These are phyloP conservation scores for Colletotrichum sidae DNA, from an alignment of 2,329 filamentous ascomycete genomes.

Conservation along the genomic window DNA sequence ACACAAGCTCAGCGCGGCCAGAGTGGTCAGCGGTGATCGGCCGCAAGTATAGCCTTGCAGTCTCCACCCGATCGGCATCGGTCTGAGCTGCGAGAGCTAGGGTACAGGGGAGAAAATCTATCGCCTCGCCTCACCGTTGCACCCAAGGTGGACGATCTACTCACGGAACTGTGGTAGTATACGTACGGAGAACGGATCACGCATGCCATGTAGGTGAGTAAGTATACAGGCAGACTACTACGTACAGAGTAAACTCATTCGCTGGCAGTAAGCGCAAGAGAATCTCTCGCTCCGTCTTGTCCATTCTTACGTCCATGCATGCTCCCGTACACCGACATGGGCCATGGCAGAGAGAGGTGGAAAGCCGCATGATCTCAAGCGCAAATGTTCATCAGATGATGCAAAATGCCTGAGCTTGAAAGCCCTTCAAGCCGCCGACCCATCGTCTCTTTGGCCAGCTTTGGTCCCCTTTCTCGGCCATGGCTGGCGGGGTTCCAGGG, in stretches of 20 bases:
- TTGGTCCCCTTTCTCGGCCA: neutral
- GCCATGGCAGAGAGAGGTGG: slow-evolving; percentile 24
- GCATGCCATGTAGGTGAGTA: too few relatives aligned
- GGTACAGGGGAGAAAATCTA: slow-evolving; percentile 33
- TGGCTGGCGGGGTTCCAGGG: too few relatives aligned
- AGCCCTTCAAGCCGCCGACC: neutral
- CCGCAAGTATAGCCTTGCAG: slow-evolving; percentile 34
- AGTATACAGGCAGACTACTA: too few relatives aligned
- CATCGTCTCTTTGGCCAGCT: slow-evolving; percentile 5
- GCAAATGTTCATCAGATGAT: slow-evolving; percentile 19
- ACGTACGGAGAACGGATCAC: too few relatives aligned
- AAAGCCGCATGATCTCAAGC: slow-evolving; percentile 26
- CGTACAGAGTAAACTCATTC: too few relatives aligned
- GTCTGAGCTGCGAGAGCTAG: slow-evolving; percentile 23
- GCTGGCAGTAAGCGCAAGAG: slow-evolving; percentile 1
- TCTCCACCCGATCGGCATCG: slow-evolving; percentile 6
- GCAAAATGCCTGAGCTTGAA: slow-evolving; percentile 13
- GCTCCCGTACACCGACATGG: slow-evolving; percentile 27
- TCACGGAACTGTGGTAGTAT: too few relatives aligned
- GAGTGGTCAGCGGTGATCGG: slow-evolving; percentile 24
- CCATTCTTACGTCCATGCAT: slow-evolving; percentile 19
- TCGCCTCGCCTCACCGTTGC: slow-evolving; percentile 24
- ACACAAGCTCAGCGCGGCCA: too few relatives aligned
- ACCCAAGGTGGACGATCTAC: slow-evolving; percentile 19
- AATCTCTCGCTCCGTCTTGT: slow-evolving; percentile 1